Evolutionary conservation across 106 monocot genomes (phyloP).

Genomic region (Dendrobium officinale): DNA sequence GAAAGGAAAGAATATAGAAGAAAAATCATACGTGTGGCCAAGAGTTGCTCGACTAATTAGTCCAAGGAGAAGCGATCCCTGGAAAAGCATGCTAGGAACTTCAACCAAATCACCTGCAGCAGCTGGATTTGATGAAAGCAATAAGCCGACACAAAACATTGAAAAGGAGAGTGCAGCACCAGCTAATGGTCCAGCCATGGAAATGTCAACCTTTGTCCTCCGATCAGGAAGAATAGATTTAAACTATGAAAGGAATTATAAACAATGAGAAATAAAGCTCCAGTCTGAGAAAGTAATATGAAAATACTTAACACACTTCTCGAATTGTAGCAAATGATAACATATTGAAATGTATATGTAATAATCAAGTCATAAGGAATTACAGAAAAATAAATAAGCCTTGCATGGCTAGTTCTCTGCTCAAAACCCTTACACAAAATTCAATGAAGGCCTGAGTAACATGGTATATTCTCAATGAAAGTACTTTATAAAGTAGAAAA

Average conservation of each 20-base stretch:
- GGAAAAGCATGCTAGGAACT: constrained; percentile 86
- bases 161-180: constrained; percentile 91
- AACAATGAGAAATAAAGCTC: background rate
- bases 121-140: constrained; percentile 69
- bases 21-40: constrained; percentile 73
- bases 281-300: background rate
- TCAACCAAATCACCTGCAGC: constrained; percentile 68
- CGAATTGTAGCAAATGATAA: background rate
- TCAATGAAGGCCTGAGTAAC: background rate
- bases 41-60: constrained; percentile 84
- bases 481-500: background rate
- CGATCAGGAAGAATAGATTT: constrained; percentile 94
- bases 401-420: background rate
- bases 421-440: background rate
- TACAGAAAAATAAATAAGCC: background rate
- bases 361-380: background rate
- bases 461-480: background rate
- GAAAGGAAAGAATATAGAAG: constrained; percentile 1
- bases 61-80: constrained; percentile 93
- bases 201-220: constrained; percentile 71
- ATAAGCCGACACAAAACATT: constrained; percentile 83
- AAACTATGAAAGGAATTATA: constrained; percentile 48
- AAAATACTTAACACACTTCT: background rate
- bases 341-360: background rate
- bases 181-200: constrained; percentile 85